Percentiles rank a stretch among this genome's conserved stretches.
phyloP scores from a whole-genome alignment of 768 basidiomycete genomes.

The Lentinula raphanica region DNA sequence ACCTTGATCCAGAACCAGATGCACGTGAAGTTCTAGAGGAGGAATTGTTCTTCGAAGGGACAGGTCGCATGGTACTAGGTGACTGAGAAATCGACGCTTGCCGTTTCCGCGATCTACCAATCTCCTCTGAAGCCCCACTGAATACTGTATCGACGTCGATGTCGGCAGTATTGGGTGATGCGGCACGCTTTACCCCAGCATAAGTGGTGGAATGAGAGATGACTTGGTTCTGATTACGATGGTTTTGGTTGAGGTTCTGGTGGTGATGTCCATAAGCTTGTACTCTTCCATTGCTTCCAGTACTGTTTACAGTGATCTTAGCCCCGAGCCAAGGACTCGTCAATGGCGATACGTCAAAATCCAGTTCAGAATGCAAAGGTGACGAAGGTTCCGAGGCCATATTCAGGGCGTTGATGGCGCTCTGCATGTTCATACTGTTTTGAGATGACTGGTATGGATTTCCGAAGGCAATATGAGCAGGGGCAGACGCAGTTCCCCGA shows the following conservation, averaged over 20 bases:
- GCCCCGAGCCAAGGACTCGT: conserved; percentile 80
- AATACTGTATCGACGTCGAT: conserved; percentile 1
- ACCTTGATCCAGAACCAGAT: conserved; percentile 32
- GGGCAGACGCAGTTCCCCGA: conserved; percentile 55
- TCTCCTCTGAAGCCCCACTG: background rate
- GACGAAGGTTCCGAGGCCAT: conserved; percentile 27
- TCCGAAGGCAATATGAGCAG: conserved; percentile 68
- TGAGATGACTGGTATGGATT: conserved; percentile 10
- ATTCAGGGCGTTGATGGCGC: background rate
- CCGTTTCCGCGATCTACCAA: conserved; percentile 16
- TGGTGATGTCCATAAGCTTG: conserved; percentile 5
- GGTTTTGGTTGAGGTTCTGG: conserved; percentile 11
- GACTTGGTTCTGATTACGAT: conserved; percentile 3
- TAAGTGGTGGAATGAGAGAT: conserved; percentile 11
- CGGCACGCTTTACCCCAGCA: conserved; percentile 45
- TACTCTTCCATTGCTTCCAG: background rate
- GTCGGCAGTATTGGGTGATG: conserved; percentile 56
- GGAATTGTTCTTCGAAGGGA: background rate
- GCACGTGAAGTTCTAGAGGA: conserved; percentile 8
- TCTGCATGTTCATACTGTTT: background rate
- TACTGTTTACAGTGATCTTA: conserved; percentile 16
- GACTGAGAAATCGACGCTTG: conserved; percentile 8
- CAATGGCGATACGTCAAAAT: conserved; percentile 72
- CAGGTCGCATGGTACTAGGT: conserved; percentile 4
- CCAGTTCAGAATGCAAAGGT: conserved; percentile 48